Evolutionary conservation across 805 yeast genomes (phyloP).

Genomic region (Starmera quercuum): DNA sequence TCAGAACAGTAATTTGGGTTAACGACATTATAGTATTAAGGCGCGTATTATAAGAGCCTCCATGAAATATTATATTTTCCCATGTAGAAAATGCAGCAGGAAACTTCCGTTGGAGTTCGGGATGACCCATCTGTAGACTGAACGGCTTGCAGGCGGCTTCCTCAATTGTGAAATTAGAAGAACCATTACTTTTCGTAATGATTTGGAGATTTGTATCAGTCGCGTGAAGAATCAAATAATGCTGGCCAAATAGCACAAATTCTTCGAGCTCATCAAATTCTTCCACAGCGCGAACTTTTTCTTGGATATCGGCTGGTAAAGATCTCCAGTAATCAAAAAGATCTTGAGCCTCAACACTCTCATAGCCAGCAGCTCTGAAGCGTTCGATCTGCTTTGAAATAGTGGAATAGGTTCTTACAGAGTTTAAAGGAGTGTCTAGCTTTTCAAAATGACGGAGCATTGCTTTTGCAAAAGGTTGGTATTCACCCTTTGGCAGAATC

Average conservation of each 20-base stretch:
- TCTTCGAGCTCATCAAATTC: slow-evolving; percentile 84
- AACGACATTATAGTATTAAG: slow-evolving; percentile 11
- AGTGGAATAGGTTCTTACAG: slow-evolving; percentile 51
- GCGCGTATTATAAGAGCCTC: slow-evolving; percentile 27
- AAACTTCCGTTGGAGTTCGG: slow-evolving; percentile 9
- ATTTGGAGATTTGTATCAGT: slow-evolving; percentile 26
- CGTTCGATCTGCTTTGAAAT: slow-evolving; percentile 40
- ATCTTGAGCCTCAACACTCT: slow-evolving; percentile 41
- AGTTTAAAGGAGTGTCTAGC: slow-evolving; percentile 59
- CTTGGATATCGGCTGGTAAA: slow-evolving; percentile 30
- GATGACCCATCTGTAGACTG: slow-evolving; percentile 3
- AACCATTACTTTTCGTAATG: neutral
- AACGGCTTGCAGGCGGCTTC: neutral
- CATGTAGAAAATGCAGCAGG: slow-evolving; percentile 3
- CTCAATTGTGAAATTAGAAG: neutral
- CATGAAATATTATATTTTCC: slow-evolving; percentile 19
- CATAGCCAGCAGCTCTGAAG: slow-evolving; percentile 39
- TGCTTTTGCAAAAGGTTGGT: slow-evolving; percentile 63
- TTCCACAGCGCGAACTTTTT: slow-evolving; percentile 42
- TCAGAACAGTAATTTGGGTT: slow-evolving; percentile 5
- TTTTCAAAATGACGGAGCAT: slow-evolving; percentile 68
- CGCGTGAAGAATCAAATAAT: slow-evolving; percentile 63
- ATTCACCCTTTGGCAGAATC: slow-evolving; percentile 52
- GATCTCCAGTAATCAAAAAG: slow-evolving; percentile 54
- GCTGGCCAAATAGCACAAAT: slow-evolving; percentile 67